These are phyloP conservation scores for Beverwykella pulmonaria DNA, from an alignment of 495 filamentous ascomycete genomes.

Conservation along the genomic window DNA sequence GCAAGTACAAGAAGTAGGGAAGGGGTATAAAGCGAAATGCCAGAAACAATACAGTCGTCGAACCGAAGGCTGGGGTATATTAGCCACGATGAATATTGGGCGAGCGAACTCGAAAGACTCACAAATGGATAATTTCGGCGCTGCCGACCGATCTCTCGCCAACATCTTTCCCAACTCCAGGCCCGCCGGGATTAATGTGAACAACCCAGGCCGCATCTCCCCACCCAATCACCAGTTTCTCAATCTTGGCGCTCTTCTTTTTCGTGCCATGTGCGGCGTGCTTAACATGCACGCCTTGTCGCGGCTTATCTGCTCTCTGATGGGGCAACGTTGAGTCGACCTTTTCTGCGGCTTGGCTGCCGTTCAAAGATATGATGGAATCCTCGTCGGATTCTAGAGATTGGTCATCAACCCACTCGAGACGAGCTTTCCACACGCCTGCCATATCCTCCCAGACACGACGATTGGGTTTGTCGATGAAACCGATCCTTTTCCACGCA, in stretches of 20 bases:
- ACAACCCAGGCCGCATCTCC: constrained; percentile 94
- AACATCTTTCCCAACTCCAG: constrained; percentile 66
- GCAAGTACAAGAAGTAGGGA: constrained; percentile 87
- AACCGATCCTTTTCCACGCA: constrained; percentile 94
- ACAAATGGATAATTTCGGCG: constrained; percentile 91
- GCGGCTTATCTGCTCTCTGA: constrained; percentile 11
- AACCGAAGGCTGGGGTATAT: constrained; percentile 72
- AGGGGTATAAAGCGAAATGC: constrained; percentile 94
- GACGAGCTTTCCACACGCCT: constrained; percentile 84
- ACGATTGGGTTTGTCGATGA: constrained; percentile 79
- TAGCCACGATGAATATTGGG: constrained; percentile 27
- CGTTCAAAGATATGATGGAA: constrained; percentile 51
- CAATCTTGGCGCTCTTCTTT: constrained; percentile 53
- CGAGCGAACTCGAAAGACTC: constrained; percentile 40
- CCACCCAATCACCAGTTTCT: constrained; percentile 92
- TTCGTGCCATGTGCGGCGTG: not conserved
- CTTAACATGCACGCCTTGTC: not conserved
- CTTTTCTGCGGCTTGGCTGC: constrained; percentile 37
- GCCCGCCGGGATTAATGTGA: constrained; percentile 79
- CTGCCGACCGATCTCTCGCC: constrained; percentile 73
- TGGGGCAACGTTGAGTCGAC: constrained; percentile 32
- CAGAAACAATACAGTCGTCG: constrained; percentile 89
- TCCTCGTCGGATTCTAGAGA: constrained; percentile 65
- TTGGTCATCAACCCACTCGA: constrained; percentile 89
- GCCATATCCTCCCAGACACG: constrained; percentile 93